Percentiles rank a stretch among this genome's conserved stretches.
phyloP scores from a whole-genome alignment of 768 basidiomycete species.

The Tulasnella sp. region DNA sequence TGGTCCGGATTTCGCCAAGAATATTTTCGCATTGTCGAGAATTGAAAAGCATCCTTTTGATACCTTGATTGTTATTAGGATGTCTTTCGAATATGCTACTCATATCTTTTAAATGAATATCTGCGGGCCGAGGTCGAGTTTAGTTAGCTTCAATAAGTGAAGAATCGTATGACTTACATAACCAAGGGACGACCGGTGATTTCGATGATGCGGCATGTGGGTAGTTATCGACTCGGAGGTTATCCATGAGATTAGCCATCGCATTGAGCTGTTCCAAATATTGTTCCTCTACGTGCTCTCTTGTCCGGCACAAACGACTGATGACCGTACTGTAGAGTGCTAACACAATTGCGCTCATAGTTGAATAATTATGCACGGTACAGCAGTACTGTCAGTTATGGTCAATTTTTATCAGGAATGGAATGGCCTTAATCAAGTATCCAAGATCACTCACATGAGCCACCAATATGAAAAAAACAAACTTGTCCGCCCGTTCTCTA shows the following conservation, averaged over 20 bases:
- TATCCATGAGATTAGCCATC: not conserved
- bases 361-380: not conserved
- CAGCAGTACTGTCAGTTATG: not conserved
- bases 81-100: not conserved
- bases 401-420: too few relatives aligned
- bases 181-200: not conserved
- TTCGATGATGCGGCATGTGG: not conserved
- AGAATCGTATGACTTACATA: not conserved
- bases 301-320: not conserved
- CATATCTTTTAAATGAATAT: slow-evolving; percentile 1
- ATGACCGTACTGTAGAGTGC: not conserved
- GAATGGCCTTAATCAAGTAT: not conserved
- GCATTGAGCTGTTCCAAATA: not conserved
- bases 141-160: not conserved
- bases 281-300: not conserved
- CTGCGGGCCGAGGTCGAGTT: not conserved
- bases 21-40: slow-evolving; percentile 3
- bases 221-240: not conserved
- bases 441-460: not conserved
- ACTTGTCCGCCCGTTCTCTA: not conserved
- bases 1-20: too few relatives aligned
- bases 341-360: not conserved
- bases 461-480: not conserved
- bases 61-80: not conserved
- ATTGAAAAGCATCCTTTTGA: slow-evolving; percentile 3